A percentile compares a stretch with the other conserved stretches of the same genome.
Evolutionary conservation across 495 filamentous ascomycete species (phyloP).

Genomic region (Friedmanniomyces endolithicus): DNA sequence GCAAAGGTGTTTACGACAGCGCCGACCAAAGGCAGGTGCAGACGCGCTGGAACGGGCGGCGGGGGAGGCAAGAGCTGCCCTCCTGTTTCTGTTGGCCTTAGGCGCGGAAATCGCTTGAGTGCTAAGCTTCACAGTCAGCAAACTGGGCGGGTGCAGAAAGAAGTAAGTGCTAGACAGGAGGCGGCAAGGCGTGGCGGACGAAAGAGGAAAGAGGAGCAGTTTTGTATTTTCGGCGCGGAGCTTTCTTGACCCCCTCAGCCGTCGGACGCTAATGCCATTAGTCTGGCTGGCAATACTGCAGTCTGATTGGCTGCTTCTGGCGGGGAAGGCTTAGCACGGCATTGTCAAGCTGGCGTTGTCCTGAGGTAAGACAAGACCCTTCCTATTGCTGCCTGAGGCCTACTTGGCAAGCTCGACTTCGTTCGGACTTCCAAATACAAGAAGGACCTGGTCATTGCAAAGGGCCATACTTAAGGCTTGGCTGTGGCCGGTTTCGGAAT

Average conservation of each 20-base stretch:
- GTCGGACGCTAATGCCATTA: neutral
- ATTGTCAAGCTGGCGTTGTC: neutral
- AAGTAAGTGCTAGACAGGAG: neutral
- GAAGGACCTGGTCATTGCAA: no score
- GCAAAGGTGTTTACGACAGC: neutral
- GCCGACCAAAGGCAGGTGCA: neutral
- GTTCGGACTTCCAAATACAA: no score
- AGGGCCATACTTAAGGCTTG: no score
- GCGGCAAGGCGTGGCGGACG: neutral
- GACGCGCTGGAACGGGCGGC: no score
- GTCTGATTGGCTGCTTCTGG: neutral
- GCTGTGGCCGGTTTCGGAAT: no score
- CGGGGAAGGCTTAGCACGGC: no score
- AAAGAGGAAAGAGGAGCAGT: neutral
- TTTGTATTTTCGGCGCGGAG: neutral
- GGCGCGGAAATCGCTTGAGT: neutral
- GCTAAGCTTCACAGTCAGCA: neutral
- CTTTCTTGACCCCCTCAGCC: neutral
- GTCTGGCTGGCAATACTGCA: neutral
- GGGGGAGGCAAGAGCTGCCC: no score
- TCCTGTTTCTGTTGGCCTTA: neutral
- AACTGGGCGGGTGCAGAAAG: neutral
- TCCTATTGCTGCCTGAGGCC: no score
- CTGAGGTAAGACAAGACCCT: conserved; percentile 1
- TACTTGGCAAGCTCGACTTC: no score